Evolutionary conservation across 345 rosid genomes (phyloP), one percentile per base, ranked within the genome.

Genomic region (Brassica carinata): DNA sequence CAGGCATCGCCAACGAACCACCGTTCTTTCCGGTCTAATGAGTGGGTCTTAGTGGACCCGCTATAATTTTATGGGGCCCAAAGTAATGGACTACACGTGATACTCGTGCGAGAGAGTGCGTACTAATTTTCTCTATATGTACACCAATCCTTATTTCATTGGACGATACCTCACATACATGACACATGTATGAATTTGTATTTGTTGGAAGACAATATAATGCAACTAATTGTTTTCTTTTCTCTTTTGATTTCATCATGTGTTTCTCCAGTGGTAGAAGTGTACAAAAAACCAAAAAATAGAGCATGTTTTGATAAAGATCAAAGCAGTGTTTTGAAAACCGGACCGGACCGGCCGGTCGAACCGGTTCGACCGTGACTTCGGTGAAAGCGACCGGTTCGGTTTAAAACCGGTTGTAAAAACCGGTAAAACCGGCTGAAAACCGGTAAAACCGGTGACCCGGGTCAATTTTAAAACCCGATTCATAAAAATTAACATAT

Each of bases 1-100:
- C 79, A 79, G 79, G 78, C 75, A 51, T 75, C 75, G 67, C 84
- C 80, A 81, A 57, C 69, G 68, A 75, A 71, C 62, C 76, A 81
- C 77, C 77, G 80, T 43, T 71, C 72, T 81, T 76, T 64, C 71
- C 71, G 84, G 69, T 55, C 57, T 30, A 57, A 55, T 64, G 19
- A 64, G 59, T 70, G 77, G 77, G 77, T 61, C 79, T 15, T 23
- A 1, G 1, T 29, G 71, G 83, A 11, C 8, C 72, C 45, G 5
- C 2, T 67, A 74, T 80, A 59, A 80, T 74, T 79, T n/a, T 10
- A 31, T 36, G 26, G 76, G 79, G 7, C 14, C 36, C 61, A 53
- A 75, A 36, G 34, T 69, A 26, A 63, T 69, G 75, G 67, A 48
- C 34, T 80, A 80, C 79, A 80, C 79, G 76, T 80, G 79, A 75